These are phyloP conservation scores for Madurella mycetomatis DNA, from an alignment of 2,329 filamentous ascomycete genomes.

Conservation along the genomic window DNA sequence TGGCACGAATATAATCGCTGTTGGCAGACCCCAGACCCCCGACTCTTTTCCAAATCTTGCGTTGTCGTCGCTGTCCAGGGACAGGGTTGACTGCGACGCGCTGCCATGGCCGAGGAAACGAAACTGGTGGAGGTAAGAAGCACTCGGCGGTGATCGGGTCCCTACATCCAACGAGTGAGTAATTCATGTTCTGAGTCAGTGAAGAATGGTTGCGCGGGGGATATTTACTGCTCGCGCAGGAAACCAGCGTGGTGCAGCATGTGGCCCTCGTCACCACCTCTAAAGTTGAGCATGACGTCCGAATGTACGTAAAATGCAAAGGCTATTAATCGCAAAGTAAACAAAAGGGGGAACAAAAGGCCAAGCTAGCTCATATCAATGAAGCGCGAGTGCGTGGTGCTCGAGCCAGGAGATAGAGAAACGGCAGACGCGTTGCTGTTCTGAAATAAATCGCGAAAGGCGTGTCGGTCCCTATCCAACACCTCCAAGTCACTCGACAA, in stretches of 20 bases:
- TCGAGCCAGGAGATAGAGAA: background rate
- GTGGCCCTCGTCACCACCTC: conserved; percentile 6
- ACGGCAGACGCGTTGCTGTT: conserved; percentile 6
- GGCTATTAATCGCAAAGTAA: conserved; percentile 9
- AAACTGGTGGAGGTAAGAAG: conserved; percentile 22
- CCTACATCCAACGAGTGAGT: conserved; percentile 9
- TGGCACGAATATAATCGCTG: conserved; percentile 17
- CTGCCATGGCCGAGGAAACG: conserved; percentile 30
- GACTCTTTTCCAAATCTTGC: conserved; percentile 33
- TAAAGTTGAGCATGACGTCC: conserved; percentile 5
- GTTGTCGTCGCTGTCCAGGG: conserved; percentile 11
- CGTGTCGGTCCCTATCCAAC: conserved; percentile 9
- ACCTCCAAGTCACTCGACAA: conserved; percentile 3
- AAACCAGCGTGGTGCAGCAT: background rate
- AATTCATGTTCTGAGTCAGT: background rate
- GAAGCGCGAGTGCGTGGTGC: background rate
- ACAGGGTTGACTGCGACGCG: conserved; percentile 29
- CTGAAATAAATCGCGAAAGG: conserved; percentile 14
- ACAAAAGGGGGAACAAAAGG: background rate
- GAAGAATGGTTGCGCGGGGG: background rate
- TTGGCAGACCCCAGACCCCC: conserved; percentile 12
- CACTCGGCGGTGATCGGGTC: conserved; percentile 23
- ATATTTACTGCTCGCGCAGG: conserved; percentile 9
- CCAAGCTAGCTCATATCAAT: background rate
- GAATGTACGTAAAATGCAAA: conserved; percentile 4